Percentiles rank a stretch among this genome's conserved stretches.
Evolutionary conservation across 805 yeast genomes (phyloP).

Genomic region (Lipomyces japonicus): DNA sequence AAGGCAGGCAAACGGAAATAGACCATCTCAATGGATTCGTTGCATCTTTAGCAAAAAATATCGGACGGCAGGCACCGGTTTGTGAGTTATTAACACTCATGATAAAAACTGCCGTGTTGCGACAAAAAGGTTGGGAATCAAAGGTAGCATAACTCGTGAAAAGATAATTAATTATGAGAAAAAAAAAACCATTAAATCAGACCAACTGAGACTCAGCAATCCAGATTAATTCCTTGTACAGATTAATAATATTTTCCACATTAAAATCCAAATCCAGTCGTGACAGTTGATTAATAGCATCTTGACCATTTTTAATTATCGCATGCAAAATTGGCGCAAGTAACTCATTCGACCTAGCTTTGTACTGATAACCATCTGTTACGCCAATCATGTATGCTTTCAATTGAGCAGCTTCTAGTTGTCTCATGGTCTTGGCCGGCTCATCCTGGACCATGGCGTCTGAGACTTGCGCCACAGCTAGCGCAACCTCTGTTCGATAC

Average conservation of each 20-base stretch:
- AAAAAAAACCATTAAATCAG: too few relatives aligned
- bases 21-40: constrained; percentile 73
- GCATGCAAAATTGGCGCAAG: not conserved
- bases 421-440: too few relatives aligned
- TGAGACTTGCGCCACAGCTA: constrained; percentile 44
- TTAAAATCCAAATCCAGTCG: not conserved
- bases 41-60: constrained; percentile 1
- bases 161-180: not conserved
- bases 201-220: not conserved
- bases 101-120: not conserved
- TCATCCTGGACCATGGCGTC: constrained; percentile 17
- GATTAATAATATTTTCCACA: not conserved
- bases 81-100: not conserved
- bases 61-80: constrained; percentile 5
- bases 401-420: constrained; percentile 6
- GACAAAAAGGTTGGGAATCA: not conserved
- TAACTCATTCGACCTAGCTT: not conserved
- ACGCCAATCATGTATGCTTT: constrained; percentile 8
- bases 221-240: constrained; percentile 5
- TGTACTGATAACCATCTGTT: constrained; percentile 1
- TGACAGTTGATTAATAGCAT: not conserved
- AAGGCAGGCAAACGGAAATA: constrained; percentile 62
- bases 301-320: not conserved
- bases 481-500: constrained; percentile 70
- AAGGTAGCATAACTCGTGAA: not conserved